Evolutionary conservation across 257 asterid species (phyloP).

Genomic region (Solanum arcanum): DNA sequence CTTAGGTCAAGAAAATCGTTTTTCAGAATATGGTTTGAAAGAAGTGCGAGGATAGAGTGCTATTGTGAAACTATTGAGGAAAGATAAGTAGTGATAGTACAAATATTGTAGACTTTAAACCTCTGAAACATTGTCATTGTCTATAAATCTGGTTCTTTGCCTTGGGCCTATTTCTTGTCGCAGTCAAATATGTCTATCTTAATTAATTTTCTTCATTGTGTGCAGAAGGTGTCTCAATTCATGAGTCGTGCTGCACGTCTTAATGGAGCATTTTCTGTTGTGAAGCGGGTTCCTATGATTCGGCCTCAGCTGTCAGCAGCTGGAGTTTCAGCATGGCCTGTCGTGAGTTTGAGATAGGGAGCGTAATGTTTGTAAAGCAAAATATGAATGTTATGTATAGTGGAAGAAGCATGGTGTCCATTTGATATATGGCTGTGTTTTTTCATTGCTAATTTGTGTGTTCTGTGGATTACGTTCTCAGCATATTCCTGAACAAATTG

Average conservation of each 20-base stretch:
- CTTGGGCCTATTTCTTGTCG: background rate
- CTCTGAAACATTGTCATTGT: background rate
- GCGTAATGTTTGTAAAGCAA: background rate
- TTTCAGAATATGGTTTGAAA: background rate
- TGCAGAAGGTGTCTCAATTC: conserved; percentile 79
- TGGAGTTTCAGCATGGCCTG: conserved; percentile 60
- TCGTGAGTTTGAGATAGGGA: conserved; percentile 49
- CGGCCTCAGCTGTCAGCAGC: conserved; percentile 64
- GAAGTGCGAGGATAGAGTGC: background rate
- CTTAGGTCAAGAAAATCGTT: background rate
- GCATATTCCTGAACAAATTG: background rate
- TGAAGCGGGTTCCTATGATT: conserved; percentile 77
- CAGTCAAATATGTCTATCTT: background rate
- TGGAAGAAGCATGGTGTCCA: background rate
- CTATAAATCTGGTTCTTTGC: background rate
- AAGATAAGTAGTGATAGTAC: background rate
- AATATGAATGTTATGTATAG: background rate
- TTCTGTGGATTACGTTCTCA: background rate
- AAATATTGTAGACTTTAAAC: background rate
- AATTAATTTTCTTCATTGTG: background rate
- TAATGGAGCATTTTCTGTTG: conserved; percentile 54
- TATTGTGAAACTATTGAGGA: background rate
- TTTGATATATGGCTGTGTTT: background rate
- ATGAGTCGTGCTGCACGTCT: background rate
- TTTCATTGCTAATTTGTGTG: background rate